phyloP scores from a whole-genome alignment of 2,329 filamentous ascomycete genomes.

The Blumeria graminis region DNA sequence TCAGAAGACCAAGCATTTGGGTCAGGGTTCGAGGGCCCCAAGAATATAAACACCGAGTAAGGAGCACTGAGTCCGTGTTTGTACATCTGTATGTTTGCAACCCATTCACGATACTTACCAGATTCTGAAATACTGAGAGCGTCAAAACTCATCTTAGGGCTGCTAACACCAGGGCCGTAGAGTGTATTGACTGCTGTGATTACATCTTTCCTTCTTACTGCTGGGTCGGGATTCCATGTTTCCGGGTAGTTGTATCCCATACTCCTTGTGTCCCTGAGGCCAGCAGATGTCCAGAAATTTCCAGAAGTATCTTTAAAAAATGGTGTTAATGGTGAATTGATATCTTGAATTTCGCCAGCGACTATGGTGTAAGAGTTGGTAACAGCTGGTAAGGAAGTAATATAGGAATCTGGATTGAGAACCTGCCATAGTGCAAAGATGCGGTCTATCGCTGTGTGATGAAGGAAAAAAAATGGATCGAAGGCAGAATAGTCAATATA shows the following conservation, averaged over 20 bases:
- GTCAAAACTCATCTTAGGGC: background rate
- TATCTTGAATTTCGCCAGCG: conserved; percentile 7
- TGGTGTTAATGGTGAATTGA: conserved; percentile 17
- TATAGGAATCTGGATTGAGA: conserved; percentile 17
- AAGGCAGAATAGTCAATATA: conserved; percentile 21
- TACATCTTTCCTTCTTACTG: conserved; percentile 34
- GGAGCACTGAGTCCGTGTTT: conserved; percentile 35
- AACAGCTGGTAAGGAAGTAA: conserved; percentile 15
- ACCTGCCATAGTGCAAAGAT: conserved; percentile 27
- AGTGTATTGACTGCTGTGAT: conserved; percentile 34
- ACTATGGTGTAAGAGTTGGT: conserved; percentile 14
- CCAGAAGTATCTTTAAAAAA: conserved; percentile 24
- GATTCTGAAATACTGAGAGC: background rate
- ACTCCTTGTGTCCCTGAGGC: conserved; percentile 5
- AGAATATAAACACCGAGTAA: conserved; percentile 43
- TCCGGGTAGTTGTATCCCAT: conserved; percentile 13
- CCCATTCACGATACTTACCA: conserved; percentile 31
- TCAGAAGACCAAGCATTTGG: conserved; percentile 11
- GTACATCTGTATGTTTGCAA: conserved; percentile 37
- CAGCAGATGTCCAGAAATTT: conserved; percentile 18
- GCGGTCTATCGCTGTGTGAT: conserved; percentile 33
- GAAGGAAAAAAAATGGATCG: conserved; percentile 25
- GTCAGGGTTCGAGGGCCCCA: conserved; percentile 21
- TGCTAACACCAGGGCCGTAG: conserved; percentile 13
- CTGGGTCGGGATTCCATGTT: conserved; percentile 24